Evolutionary conservation across 768 basidiomycete species (phyloP).

Genomic region (Rubroboletus satanas): DNA sequence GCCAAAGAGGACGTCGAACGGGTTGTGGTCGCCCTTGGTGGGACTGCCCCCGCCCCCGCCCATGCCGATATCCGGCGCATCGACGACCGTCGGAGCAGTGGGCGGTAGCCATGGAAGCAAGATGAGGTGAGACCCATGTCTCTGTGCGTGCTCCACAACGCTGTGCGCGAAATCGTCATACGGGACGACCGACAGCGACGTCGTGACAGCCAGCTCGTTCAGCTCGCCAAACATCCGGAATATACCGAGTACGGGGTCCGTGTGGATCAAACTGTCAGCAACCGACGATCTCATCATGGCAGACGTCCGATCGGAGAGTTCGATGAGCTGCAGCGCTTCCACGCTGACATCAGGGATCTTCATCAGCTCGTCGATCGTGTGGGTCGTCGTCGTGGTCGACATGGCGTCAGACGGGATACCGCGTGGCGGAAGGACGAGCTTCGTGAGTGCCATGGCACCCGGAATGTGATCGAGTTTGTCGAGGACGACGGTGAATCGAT

Average conservation of each 20-base stretch:
- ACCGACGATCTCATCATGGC: constrained; percentile 63
- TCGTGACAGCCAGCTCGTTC: constrained; percentile 59
- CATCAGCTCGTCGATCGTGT: constrained; percentile 1
- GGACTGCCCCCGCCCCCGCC: not conserved
- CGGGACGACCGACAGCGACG: constrained; percentile 70
- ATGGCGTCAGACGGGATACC: not conserved
- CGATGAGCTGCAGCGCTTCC: constrained; percentile 83
- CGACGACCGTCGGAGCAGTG: constrained; percentile 7
- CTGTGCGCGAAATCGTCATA: constrained; percentile 68
- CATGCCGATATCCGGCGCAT: not conserved
- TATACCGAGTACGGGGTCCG: constrained; percentile 69
- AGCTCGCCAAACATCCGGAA: constrained; percentile 76
- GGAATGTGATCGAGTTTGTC: constrained; percentile 89
- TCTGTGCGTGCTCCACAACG: constrained; percentile 64
- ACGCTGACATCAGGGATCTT: constrained; percentile 39
- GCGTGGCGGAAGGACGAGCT: constrained; percentile 59
- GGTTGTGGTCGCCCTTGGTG: constrained; percentile 39
- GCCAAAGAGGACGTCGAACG: constrained; percentile 70
- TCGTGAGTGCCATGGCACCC: constrained; percentile 83
- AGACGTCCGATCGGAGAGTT: constrained; percentile 65
- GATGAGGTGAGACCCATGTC: constrained; percentile 64
- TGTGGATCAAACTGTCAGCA: constrained; percentile 62
- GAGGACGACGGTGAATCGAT: constrained; percentile 78
- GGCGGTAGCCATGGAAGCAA: constrained; percentile 78
- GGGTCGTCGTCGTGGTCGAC: constrained; percentile 11